phyloP scores from a whole-genome alignment of 2,329 filamentous ascomycete species.

The Colletotrichum liaoningense region DNA sequence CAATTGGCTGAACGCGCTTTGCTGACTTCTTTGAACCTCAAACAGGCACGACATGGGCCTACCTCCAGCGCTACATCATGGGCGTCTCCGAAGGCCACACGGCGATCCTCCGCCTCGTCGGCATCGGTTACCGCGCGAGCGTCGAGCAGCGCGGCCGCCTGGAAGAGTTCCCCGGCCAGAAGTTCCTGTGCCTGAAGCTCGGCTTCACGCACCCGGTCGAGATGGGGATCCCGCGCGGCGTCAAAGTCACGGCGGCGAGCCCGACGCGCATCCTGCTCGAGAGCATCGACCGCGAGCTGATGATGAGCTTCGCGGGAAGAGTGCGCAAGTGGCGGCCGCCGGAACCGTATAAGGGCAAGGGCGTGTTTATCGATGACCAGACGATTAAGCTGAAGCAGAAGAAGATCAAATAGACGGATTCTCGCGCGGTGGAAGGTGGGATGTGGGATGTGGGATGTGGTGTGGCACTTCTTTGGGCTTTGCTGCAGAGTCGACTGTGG shows the following conservation, averaged over 20 bases:
- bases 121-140: slow-evolving; percentile 93
- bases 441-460: neutral
- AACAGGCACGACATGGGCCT: slow-evolving; percentile 87
- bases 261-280: slow-evolving; percentile 93
- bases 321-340: slow-evolving; percentile 91
- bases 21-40: slow-evolving; percentile 33
- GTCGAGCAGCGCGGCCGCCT: slow-evolving; percentile 82
- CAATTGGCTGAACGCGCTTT: slow-evolving; percentile 22
- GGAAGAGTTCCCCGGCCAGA: slow-evolving; percentile 82
- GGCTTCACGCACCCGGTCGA: slow-evolving; percentile 97
- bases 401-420: slow-evolving; percentile 82
- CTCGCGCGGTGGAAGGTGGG: neutral
- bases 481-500: neutral
- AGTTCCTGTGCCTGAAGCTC: slow-evolving; percentile 93
- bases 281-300: slow-evolving; percentile 84
- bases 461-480: neutral
- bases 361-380: slow-evolving; percentile 97
- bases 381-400: slow-evolving; percentile 98
- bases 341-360: slow-evolving; percentile 99
- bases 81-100: slow-evolving; percentile 97
- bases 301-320: slow-evolving; percentile 91
- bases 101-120: slow-evolving; percentile 90
- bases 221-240: slow-evolving; percentile 82
- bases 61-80: slow-evolving; percentile 89
- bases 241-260: slow-evolving; percentile 88